phyloP scores from a whole-genome alignment of 352 stramenopile genomes.

The Pythium phragmiticola region DNA sequence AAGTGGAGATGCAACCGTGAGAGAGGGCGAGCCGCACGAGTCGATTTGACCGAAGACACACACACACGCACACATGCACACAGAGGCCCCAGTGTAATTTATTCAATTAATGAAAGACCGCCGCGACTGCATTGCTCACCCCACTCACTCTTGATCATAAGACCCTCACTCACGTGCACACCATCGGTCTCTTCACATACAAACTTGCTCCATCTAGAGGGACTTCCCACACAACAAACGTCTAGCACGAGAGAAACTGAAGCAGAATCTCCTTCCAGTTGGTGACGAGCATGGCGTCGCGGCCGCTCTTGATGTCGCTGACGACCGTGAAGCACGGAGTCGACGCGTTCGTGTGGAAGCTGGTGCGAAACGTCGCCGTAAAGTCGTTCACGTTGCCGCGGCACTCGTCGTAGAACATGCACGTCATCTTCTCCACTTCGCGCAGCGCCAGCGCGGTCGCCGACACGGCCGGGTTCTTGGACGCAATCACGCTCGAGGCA shows the following conservation, averaged over 20 bases:
- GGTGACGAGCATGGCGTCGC: conserved; percentile 60
- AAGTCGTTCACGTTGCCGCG: conserved; percentile 67
- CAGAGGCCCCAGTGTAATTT: conserved; percentile 32
- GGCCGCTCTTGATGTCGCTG: conserved; percentile 48
- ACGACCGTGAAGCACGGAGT: conserved; percentile 60
- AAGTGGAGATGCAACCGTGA: not conserved
- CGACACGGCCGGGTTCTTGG: conserved; percentile 31
- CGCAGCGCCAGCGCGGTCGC: conserved; percentile 42
- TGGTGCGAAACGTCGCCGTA: conserved; percentile 57
- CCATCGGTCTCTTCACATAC: too few relatives aligned
- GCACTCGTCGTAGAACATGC: conserved; percentile 86
- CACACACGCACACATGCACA: conserved; percentile 5
- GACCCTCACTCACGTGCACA: too few relatives aligned
- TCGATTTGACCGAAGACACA: not conserved
- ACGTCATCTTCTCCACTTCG: conserved; percentile 89
- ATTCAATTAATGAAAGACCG: conserved; percentile 36
- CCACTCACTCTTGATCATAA: not conserved
- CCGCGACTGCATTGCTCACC: conserved; percentile 17
- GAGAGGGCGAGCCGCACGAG: conserved; percentile 6
- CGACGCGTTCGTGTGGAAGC: conserved; percentile 57
- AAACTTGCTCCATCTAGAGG: too few relatives aligned
- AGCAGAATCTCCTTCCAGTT: conserved; percentile 75
- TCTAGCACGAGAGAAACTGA: conserved; percentile 58
- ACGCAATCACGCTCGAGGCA: conserved; percentile 8
- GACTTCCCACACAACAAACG: not conserved